Percentiles rank a stretch among this genome's conserved stretches.
These are phyloP conservation scores for Candida bentonensis DNA, from an alignment of 805 yeast genomes.

Conservation along the genomic window DNA sequence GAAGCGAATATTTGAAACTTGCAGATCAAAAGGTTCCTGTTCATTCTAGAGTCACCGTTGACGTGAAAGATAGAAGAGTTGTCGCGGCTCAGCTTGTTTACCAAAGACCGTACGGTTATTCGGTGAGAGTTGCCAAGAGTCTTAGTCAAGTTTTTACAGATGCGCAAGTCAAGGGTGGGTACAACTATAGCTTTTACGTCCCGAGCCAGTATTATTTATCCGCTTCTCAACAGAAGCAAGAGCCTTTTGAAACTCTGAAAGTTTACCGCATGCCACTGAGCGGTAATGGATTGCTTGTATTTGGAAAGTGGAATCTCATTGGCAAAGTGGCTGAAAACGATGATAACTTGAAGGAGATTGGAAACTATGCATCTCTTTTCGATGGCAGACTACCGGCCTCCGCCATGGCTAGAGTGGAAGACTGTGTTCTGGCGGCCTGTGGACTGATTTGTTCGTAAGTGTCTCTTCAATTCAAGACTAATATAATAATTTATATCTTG, in stretches of 20 bases:
- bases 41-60: conserved; percentile 71
- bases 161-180: conserved; percentile 50
- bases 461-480: too few relatives aligned
- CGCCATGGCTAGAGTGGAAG: not conserved
- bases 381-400: not conserved
- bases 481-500: not conserved
- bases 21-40: conserved; percentile 50
- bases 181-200: conserved; percentile 49
- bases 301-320: conserved; percentile 40
- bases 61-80: conserved; percentile 41
- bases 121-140: conserved; percentile 49
- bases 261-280: not conserved
- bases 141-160: conserved; percentile 61
- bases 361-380: not conserved
- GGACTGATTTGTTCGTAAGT: not conserved
- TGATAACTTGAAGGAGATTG: not conserved
- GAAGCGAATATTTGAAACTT: conserved; percentile 42
- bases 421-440: not conserved
- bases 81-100: conserved; percentile 65
- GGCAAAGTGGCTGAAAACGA: not conserved
- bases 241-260: not conserved
- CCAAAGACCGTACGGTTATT: conserved; percentile 46
- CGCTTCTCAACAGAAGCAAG: conserved; percentile 3
- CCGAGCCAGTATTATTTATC: conserved; percentile 48
- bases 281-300: conserved; percentile 36